phyloP scores from a whole-genome alignment of 345 rosid species.

The Eucalyptus shirleyi region DNA sequence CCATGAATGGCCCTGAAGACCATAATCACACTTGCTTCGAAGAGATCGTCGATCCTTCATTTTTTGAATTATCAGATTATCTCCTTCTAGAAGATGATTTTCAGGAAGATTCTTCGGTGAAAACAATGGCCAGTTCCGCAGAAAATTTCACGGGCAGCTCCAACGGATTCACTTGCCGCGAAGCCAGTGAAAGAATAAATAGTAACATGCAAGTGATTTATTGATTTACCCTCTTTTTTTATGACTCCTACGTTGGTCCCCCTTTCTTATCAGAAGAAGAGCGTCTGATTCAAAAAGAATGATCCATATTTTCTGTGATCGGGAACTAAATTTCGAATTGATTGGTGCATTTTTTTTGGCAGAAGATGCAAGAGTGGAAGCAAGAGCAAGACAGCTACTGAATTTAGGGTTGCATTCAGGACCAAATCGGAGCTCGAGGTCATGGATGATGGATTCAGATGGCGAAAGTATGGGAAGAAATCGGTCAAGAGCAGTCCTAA shows the following conservation, averaged over 20 bases:
- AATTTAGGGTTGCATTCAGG: conserved; percentile 57
- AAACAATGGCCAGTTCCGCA: conserved; percentile 13
- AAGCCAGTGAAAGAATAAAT: neutral
- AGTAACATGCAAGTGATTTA: conserved; percentile 26
- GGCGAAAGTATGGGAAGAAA: conserved; percentile 95
- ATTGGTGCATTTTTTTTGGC: neutral
- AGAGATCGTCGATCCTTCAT: neutral
- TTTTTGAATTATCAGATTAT: conserved; percentile 21
- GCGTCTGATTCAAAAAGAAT: neutral
- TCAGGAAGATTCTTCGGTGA: conserved; percentile 9
- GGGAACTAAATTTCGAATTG: neutral
- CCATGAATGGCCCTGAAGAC: conserved; percentile 21
- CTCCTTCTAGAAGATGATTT: conserved; percentile 10
- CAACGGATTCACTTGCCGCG: neutral
- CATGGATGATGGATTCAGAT: conserved; percentile 84
- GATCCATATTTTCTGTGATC: neutral
- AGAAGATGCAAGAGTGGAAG: conserved; percentile 2
- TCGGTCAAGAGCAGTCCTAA: conserved; percentile 73
- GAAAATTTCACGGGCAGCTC: conserved; percentile 4
- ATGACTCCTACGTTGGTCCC: neutral
- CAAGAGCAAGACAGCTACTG: conserved; percentile 4
- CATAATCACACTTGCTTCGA: conserved; percentile 2
- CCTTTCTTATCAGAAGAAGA: neutral
- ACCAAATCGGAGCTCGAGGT: conserved; percentile 71
- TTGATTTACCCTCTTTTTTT: neutral